Percentiles rank a stretch among this genome's conserved stretches.
Conservation (phyloP, 805 yeast species). For the Candida bentonensis region DNA sequence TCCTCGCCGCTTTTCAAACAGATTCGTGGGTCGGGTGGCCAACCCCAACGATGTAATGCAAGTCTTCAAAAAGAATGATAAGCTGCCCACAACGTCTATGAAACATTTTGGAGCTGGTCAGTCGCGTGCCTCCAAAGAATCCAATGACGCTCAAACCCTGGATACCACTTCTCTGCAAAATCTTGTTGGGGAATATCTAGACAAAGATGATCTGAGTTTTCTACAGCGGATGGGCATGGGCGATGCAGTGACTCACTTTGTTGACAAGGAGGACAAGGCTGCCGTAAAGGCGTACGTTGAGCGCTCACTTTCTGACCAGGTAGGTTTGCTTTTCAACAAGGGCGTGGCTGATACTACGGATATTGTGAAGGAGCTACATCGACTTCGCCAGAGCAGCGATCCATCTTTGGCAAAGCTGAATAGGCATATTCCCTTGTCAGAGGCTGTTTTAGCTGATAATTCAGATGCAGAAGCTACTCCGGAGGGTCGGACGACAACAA, state of each 20-base stretch:
- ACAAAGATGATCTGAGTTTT: slow-evolving; percentile 48
- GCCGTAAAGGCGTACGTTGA: slow-evolving; percentile 38
- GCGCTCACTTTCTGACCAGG: slow-evolving; percentile 16
- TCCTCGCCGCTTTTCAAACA: slow-evolving; percentile 73
- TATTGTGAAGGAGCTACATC: background rate
- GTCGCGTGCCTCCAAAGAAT: slow-evolving; percentile 5
- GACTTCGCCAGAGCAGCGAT: slow-evolving; percentile 1
- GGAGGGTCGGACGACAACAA: background rate
- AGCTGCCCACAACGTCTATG: slow-evolving; percentile 9
- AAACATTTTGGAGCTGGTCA: slow-evolving; percentile 4
- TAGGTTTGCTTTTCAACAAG: slow-evolving; percentile 11
- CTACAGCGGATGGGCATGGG: slow-evolving; percentile 66
- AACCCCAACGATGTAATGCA: slow-evolving; percentile 77
- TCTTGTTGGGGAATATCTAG: slow-evolving; percentile 48
- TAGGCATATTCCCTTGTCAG: slow-evolving; percentile 2
- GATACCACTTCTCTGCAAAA: slow-evolving; percentile 42
- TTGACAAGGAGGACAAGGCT: slow-evolving; percentile 71
- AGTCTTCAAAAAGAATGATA: slow-evolving; percentile 33
- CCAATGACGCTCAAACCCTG: slow-evolving; percentile 10
- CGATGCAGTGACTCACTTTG: slow-evolving; percentile 54
- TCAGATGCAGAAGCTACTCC: background rate
- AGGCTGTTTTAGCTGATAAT: background rate
- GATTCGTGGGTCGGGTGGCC: slow-evolving; percentile 84
- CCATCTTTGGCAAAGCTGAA: background rate
- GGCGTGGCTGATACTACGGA: slow-evolving; percentile 6